Evolutionary conservation across 129 eudicot genomes (phyloP), one percentile per base, ranked within the genome.

Genomic region (Glebionis coronaria): DNA sequence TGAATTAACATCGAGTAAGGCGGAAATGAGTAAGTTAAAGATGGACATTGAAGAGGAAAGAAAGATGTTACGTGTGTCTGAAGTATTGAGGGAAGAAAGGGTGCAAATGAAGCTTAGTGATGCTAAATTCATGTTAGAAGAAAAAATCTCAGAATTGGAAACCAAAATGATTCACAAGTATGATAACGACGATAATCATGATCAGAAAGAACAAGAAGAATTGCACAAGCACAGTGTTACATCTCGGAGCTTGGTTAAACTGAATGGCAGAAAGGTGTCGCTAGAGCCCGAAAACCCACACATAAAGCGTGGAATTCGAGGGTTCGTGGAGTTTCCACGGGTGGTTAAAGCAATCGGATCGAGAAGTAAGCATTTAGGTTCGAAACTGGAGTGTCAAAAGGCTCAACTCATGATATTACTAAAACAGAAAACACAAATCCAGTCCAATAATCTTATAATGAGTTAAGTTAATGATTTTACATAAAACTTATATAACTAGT

Each of bases 81-180:
- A 91, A 79, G 89, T 88, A 2, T 70, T 91, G 31, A 78, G 97
- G 63, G 96, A 92, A 49, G 96, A 92, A 57, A 75, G 96, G 42
- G 88, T 92, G 0, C 98, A 92, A 21, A 92, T 92, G 98, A 92
- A 91, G 78, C 88, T 91, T 14, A 70, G 79, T 9, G 98, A 91
- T n/a, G 97, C 97, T 0, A 88, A 88, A 46, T 3, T 79, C 11
- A 25, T 88, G 71, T 61, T 86, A 12, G 96, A 91, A 67, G 87
- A 88, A 56, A 88, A 88, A 70, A 35, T 91, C 31, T 73, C 76
- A 0, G 88, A 84, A 76, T 65, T 82, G 61, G 86, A 83, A 49
- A 73, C 68, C 20, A 74, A 54, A 71, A 12, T 59, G 73, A 56
- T 47, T 46, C 78, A 42, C 44, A 68, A 73, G 47, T 56, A 56